Evolutionary conservation across 768 basidiomycete genomes (phyloP).

Genomic region (Rhodosporidiobolus odoratus): DNA sequence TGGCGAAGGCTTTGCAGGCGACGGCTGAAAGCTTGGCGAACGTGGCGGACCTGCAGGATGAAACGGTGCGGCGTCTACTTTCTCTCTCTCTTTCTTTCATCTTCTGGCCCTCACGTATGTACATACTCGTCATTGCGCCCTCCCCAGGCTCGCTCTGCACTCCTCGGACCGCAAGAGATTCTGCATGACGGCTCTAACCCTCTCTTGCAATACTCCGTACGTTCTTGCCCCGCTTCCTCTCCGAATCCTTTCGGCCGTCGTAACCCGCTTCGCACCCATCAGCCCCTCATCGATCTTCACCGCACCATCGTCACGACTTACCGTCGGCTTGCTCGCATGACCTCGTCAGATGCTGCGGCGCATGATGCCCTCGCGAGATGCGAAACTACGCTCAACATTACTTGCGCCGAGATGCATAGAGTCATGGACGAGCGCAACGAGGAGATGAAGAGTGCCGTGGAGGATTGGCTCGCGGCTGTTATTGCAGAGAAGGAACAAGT

Average conservation of each 20-base stretch:
- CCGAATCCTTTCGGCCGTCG: not conserved
- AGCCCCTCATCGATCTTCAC: slow-evolving; percentile 25
- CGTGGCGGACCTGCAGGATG: not conserved
- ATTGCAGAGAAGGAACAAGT: slow-evolving; percentile 72
- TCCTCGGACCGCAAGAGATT: slow-evolving; percentile 8
- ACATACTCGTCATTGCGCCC: not conserved
- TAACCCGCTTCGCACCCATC: not conserved
- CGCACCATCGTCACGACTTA: slow-evolving; percentile 4
- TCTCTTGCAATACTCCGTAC: not conserved
- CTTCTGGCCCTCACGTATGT: not conserved
- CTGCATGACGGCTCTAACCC: slow-evolving; percentile 23
- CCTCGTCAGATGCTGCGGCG: not conserved
- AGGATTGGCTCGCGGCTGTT: slow-evolving; percentile 70
- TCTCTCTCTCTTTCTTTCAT: not conserved
- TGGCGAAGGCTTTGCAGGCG: slow-evolving; percentile 18
- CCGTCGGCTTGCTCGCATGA: not conserved
- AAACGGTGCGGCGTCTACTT: not conserved
- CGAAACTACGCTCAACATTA: slow-evolving; percentile 80
- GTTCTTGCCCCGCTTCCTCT: not conserved
- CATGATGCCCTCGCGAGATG: slow-evolving; percentile 59
- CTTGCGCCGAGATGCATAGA: slow-evolving; percentile 79
- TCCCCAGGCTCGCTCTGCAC: not conserved
- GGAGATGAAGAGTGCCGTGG: slow-evolving; percentile 59
- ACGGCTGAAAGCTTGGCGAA: not conserved
- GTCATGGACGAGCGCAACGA: slow-evolving; percentile 70